Base-by-base conservation (phyloP, 768 basidiomycete genomes). In the Pisolithus albus region DNA sequence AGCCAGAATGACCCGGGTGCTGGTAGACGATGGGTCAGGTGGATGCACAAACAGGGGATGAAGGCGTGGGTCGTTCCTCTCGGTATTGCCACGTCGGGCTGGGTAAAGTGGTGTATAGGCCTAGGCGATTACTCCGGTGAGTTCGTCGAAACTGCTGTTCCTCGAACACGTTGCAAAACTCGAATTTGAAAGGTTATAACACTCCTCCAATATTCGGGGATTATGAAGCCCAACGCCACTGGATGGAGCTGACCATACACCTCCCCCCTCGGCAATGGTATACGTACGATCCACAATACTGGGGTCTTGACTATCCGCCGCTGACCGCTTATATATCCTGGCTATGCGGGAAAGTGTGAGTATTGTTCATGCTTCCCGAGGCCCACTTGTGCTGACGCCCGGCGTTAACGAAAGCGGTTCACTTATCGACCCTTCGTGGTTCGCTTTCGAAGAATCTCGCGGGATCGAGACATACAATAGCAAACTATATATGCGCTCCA, bases 301-400 rank as follows among this genome's bases (percentile, higher is more conserved):
- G 94, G 94, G 91, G 91, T 0, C 75, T 97, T 47, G 94, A 97
- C 68, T 97, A 97, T 70, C 93, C 93, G 4, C 93, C 93, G 3
- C 61, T 96, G 55, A 96, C 93, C 3, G 94, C 91, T 3, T 95
- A 94, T 61, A 74, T 84, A 28, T 92, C 89, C 15, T 94, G 86
- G 86, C 30, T 88, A 46, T 92, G 85, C 63, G 90, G 90, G 7
- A 65, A 77, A 44, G 65, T 89, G 90, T 91, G 57, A 56, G 86
- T 56, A 10, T 21, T 42, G 11, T 67, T 62, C 54, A 38, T 21
- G 26, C 10, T 28, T 47, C 15, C 39, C 6, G 24, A 28, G 36
- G 13, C 16, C 21, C 4, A 49, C 50, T 5, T 15, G 11, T 49
- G 49, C 44, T 43, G 50, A 37, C 41, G 61, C 47, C 47, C 30